Evolutionary conservation across 176 grass and related monocot genomes (phyloP).

Genomic region (Aegilops tauschii): DNA sequence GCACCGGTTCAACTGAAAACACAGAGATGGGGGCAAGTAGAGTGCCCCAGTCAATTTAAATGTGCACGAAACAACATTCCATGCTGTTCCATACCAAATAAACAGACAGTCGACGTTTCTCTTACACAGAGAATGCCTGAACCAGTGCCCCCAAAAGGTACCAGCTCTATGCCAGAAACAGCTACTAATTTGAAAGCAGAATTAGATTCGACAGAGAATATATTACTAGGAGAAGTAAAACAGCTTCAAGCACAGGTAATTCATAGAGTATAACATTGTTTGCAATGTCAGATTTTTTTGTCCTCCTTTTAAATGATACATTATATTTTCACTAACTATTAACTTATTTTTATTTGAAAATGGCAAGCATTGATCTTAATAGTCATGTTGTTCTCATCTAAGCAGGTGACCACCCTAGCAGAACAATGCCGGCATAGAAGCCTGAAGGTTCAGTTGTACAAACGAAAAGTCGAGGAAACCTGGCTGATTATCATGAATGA

Average conservation of each 20-base stretch:
- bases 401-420: constrained; percentile 61
- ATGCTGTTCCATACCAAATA: constrained; percentile 1
- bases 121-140: neutral
- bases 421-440: constrained; percentile 78
- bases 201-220: constrained; percentile 52
- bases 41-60: constrained; percentile 65
- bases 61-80: constrained; percentile 29
- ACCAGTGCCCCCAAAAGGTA: neutral
- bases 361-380: neutral
- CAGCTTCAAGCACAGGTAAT: constrained; percentile 72
- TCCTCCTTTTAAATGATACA: neutral
- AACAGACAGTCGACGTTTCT: constrained; percentile 6
- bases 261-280: neutral
- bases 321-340: neutral
- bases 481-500: constrained; percentile 68
- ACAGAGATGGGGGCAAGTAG: constrained; percentile 75
- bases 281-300: neutral
- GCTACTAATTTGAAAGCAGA: constrained; percentile 37
- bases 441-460: constrained; percentile 72
- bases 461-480: constrained; percentile 84
- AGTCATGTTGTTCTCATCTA: constrained; percentile 15
- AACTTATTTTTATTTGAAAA: neutral
- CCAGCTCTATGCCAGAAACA: constrained; percentile 15
- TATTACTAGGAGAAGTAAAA: constrained; percentile 61
- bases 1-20: constrained; percentile 7